phyloP scores from a whole-genome alignment of 352 stramenopile species.

The Phytophthora pini region DNA sequence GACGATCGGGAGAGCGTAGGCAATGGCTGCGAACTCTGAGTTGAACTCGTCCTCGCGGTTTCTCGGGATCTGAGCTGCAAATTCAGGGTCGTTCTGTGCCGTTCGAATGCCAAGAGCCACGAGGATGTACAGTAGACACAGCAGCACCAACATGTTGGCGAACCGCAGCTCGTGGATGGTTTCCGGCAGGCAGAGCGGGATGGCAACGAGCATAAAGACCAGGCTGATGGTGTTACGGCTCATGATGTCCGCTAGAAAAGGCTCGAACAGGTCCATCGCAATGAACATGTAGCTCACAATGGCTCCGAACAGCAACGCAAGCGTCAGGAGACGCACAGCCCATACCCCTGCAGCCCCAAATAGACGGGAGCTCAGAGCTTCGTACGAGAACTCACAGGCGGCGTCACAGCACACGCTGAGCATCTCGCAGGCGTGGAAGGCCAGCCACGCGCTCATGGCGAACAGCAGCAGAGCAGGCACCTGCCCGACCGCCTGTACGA shows the following conservation, averaged over 20 bases:
- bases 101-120: conserved; percentile 64
- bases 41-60: conserved; percentile 62
- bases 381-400: conserved; percentile 76
- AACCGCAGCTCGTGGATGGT: conserved; percentile 87
- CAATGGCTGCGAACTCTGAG: conserved; percentile 63
- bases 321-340: conserved; percentile 73
- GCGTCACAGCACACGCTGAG: conserved; percentile 70
- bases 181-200: conserved; percentile 82
- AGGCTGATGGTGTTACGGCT: conserved; percentile 67
- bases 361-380: conserved; percentile 79
- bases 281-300: conserved; percentile 89
- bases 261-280: conserved; percentile 85
- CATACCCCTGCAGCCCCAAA: conserved; percentile 74
- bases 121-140: conserved; percentile 86
- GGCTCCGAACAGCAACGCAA: conserved; percentile 80
- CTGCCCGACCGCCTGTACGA: conserved; percentile 67
- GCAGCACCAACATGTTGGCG: conserved; percentile 77
- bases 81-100: conserved; percentile 46
- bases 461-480: conserved; percentile 62
- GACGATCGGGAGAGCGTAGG: conserved; percentile 84
- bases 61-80: conserved; percentile 44
- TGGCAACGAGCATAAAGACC: conserved; percentile 68
- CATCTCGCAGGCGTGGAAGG: conserved; percentile 79
- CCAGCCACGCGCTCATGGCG: conserved; percentile 57
- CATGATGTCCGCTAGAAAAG: conserved; percentile 65